These are phyloP conservation scores for Fusarium sp. DNA, from an alignment of 2,329 filamentous ascomycete genomes.

Conservation along the genomic window DNA sequence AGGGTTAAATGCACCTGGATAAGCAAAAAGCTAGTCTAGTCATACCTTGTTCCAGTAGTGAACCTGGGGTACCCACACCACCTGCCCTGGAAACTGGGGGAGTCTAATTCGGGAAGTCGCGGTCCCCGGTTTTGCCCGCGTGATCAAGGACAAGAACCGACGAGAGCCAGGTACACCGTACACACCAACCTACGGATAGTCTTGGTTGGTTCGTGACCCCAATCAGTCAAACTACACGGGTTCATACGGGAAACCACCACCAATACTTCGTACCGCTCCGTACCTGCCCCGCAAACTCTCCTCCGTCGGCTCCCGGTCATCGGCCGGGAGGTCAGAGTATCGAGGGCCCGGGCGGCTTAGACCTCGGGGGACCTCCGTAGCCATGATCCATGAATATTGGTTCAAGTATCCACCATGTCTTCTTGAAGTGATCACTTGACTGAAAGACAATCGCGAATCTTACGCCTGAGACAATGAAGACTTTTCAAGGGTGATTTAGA, in stretches of 20 bases:
- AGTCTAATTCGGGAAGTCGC: conserved; percentile 29
- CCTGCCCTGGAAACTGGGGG: conserved; percentile 39
- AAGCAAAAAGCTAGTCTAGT: conserved; percentile 5
- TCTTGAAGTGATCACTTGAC: conserved; percentile 29
- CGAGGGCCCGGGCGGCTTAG: conserved; percentile 24
- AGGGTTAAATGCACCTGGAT: conserved; percentile 40
- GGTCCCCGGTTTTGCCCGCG: conserved; percentile 49
- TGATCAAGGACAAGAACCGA: conserved; percentile 31
- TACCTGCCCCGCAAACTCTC: conserved; percentile 25
- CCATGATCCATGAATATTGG: not conserved
- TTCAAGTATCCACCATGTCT: conserved; percentile 7
- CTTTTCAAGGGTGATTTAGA: conserved; percentile 7
- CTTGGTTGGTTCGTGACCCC: conserved; percentile 18
- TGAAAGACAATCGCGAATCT: conserved; percentile 7
- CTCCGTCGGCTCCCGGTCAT: conserved; percentile 37
- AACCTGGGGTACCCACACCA: conserved; percentile 24
- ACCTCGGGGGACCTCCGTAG: conserved; percentile 41
- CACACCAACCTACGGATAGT: not conserved
- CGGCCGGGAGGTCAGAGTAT: conserved; percentile 24
- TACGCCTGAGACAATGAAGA: conserved; percentile 8
- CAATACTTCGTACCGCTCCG: conserved; percentile 10
- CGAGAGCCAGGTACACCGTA: conserved; percentile 4
- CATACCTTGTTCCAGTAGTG: not conserved
- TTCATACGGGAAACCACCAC: conserved; percentile 20
- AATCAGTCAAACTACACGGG: not conserved